Evolutionary conservation across 257 asterid species (phyloP), one percentile per base, ranked within the genome.

Genomic region (Handroanthus guayacan): DNA sequence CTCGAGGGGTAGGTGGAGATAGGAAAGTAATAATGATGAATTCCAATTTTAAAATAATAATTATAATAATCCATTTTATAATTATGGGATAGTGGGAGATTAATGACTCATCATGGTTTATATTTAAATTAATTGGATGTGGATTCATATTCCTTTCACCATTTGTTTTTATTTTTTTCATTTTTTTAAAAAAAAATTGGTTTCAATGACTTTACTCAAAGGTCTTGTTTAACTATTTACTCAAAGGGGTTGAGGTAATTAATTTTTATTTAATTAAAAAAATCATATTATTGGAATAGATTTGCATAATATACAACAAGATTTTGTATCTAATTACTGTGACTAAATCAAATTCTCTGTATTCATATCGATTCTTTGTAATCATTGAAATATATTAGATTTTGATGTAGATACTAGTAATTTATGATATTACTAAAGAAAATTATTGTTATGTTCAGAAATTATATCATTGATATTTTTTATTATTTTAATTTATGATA

Each of bases 1-100:
- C 10, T 5, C 12, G 25, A 37, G 44, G 76, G 77, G 77, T 72
- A 72, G 77, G 41, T 56, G 66, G 66, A 34, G 39, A 56, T 52
- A 12, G 0, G 6, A 6, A 34, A 36, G 3, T 11, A 66, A 6
- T 16, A 17, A 11, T 17, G 9, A 18, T 43, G 5, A 16, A 47
- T 47, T 48, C 6, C 12, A 38, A 34, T 31, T 64, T 64, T 1
- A 5, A 37, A 36, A 16, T 14, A n/a, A 62, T 16, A 18, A 45
- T n/a, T 36, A 65, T 11, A 18, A 10, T 9, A 67, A 2, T 37
- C 20, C 55, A 52, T 12, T n/a, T n/a, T n/a, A n/a, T n/a, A n/a
- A n/a, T 67, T 16, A 45, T 37, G 17, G 17, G 58, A 6, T 67
- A 48, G 73, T 67, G 61, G 73, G 60, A 67, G 39, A 70, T 37